Base-by-base conservation (phyloP, 371 early-diverging fungal genomes). In the Batrachochytrium dendrobatidis region DNA sequence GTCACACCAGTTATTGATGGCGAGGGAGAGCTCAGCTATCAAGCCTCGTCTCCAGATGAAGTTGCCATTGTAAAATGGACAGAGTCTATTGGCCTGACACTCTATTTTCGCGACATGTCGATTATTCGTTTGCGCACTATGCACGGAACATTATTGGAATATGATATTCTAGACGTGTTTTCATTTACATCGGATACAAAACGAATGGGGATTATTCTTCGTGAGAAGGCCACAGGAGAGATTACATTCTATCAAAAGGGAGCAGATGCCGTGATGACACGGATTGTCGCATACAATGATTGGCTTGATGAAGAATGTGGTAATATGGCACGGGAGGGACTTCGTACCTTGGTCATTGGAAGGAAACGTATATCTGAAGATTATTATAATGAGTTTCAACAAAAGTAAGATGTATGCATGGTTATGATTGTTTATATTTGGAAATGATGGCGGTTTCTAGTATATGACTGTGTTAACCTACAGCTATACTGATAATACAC, bases 11-110 rank as follows among this genome's bases (percentile, higher is more conserved):
- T 78, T 22, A 51, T 66, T 25, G 76, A 72, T 49, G 65, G 69
- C 26, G 72, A 73, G 25, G 73, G 61, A 17, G 62, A 56, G 24
- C 55, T 77, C 26, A 76, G 86, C 15, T 98, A 97, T 67, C 98
- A 99, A 71, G 98, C 99, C 0, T 89, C 96, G n/a, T 92, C 94
- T 31, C 99, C 99, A 7, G 99, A 99, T 75, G 99, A 99, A 71
- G 86, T 99, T 2, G 99, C 99, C 0, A 95, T 99, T 58, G 97
- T 99, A 18, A 83, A 89, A 62, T 99, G 94, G 95, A 89, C 94
- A 15, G 91, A 91, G 59, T 73, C 76, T 20, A 87, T 98, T 56
- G 99, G 99, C 6, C 66, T 99, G 31, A 78, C 86, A 1, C 71
- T 99, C 28, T 80, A 88, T 2, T 75, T 77, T 31, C 84, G 98